Evolutionary conservation across 257 asterid genomes (phyloP).

Genomic region (Plantago ovata): DNA sequence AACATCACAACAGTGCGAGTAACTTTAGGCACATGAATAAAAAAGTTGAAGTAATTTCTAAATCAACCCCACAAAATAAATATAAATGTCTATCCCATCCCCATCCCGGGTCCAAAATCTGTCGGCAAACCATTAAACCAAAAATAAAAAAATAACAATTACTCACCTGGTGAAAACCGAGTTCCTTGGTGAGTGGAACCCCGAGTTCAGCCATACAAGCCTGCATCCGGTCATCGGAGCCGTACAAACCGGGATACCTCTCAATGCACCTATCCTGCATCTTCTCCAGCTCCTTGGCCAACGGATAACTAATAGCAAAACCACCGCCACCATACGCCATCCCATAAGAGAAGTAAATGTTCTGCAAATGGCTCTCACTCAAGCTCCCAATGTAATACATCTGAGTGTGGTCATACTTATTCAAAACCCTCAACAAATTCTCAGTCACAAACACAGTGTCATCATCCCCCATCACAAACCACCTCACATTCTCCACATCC

Average conservation of each 20-base stretch:
- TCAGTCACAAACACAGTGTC: slow-evolving; percentile 62
- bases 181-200: slow-evolving; percentile 68
- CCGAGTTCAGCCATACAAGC: slow-evolving; percentile 86
- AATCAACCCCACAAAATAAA: too few relatives aligned
- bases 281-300: slow-evolving; percentile 58
- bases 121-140: slow-evolving; percentile 6
- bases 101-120: too few relatives aligned
- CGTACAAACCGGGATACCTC: slow-evolving; percentile 65
- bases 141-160: too few relatives aligned
- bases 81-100: too few relatives aligned
- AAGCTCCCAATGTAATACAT: slow-evolving; percentile 60
- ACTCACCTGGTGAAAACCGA: slow-evolving; percentile 73
- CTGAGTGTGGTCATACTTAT: slow-evolving; percentile 58
- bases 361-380: slow-evolving; percentile 69
- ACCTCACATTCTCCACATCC: slow-evolving; percentile 43
- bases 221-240: slow-evolving; percentile 68
- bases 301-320: slow-evolving; percentile 62
- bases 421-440: slow-evolving; percentile 48
- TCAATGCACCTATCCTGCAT: slow-evolving; percentile 64
- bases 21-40: too few relatives aligned
- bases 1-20: background rate
- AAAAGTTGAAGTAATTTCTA: too few relatives aligned
- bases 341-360: slow-evolving; percentile 54
- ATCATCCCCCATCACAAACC: slow-evolving; percentile 79
- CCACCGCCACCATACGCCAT: slow-evolving; percentile 85